Evolutionary conservation across 768 basidiomycete species (phyloP).

Genomic region (Rhodocollybia butyracea): DNA sequence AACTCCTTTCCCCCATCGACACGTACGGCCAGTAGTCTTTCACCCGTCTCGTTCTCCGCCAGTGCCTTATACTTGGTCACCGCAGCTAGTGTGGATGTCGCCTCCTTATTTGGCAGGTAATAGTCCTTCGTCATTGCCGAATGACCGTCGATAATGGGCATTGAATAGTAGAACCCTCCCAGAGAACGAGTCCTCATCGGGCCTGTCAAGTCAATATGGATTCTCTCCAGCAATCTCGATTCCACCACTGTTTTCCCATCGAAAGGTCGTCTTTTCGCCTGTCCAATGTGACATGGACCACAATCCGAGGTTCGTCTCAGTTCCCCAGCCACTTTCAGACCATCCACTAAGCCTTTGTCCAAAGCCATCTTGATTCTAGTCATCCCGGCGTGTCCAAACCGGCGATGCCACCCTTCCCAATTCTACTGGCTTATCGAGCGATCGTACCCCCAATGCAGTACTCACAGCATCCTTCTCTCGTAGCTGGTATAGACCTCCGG

Average conservation of each 20-base stretch:
- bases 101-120: background rate
- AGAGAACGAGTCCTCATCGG: background rate
- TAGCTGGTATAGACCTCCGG: background rate
- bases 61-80: background rate
- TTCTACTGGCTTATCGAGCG: conserved; percentile 15
- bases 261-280: background rate
- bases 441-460: conserved; percentile 10
- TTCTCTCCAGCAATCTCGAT: background rate
- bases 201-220: background rate
- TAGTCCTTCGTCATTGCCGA: background rate
- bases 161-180: background rate
- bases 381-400: conserved; percentile 14
- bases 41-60: background rate
- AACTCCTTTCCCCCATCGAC: no score
- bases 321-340: background rate
- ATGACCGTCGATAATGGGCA: conserved; percentile 1
- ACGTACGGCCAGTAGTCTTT: no score
- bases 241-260: background rate
- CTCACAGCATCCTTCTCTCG: background rate
- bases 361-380: background rate
- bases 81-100: background rate
- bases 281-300: background rate
- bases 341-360: background rate
- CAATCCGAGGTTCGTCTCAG: background rate
- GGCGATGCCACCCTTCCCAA: conserved; percentile 24